These are phyloP conservation scores for Colletotrichum zoysiae DNA, from an alignment of 2,329 filamentous ascomycete genomes.

Conservation along the genomic window DNA sequence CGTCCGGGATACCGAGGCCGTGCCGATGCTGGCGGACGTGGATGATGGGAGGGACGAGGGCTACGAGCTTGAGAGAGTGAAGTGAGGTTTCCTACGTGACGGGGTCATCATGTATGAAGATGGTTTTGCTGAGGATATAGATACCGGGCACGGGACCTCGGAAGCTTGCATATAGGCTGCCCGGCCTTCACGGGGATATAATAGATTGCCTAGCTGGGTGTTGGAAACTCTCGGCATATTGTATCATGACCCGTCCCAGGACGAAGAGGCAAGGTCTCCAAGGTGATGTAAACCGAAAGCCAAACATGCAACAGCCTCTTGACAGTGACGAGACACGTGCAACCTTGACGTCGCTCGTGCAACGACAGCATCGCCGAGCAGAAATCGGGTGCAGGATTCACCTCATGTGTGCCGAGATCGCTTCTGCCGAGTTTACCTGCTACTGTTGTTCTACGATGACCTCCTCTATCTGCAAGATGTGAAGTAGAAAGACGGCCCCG, in stretches of 20 bases:
- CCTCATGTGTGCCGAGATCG: background rate
- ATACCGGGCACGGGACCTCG: no score
- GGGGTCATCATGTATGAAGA: background rate
- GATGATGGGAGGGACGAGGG: conserved; percentile 47
- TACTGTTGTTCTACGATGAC: background rate
- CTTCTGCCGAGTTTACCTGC: background rate
- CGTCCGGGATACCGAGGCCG: conserved; percentile 51
- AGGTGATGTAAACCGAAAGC: background rate
- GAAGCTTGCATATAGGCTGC: no score
- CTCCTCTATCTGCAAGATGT: background rate
- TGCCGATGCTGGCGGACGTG: conserved; percentile 55
- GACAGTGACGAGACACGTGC: no score
- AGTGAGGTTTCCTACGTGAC: background rate
- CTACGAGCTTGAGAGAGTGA: conserved; percentile 32
- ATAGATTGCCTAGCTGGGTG: no score
- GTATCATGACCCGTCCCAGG: background rate
- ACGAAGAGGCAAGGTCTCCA: background rate
- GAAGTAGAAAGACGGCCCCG: background rate
- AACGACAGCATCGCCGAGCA: background rate
- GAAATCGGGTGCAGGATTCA: background rate
- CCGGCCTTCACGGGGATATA: background rate
- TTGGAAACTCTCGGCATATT: background rate
- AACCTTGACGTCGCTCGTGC: background rate
- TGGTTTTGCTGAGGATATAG: background rate
- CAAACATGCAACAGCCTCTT: no score